Evolutionary conservation across 2,329 filamentous ascomycete species (phyloP), one percentile per base, ranked within the genome.

Genomic region (Lachnellula occidentalis): DNA sequence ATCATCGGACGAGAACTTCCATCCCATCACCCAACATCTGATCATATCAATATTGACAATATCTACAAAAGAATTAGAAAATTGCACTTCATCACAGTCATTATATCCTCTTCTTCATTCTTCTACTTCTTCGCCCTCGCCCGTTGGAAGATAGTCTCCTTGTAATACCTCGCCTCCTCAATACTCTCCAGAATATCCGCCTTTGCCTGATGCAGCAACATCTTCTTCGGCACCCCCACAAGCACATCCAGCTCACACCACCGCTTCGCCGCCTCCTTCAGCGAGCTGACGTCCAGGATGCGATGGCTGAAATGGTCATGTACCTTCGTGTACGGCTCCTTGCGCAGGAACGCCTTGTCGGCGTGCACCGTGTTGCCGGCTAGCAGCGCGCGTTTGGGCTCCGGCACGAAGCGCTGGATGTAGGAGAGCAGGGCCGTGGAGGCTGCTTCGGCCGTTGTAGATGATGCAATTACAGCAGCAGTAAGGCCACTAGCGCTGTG

Each of bases 141-240:
- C 34, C 39, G 45, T 42, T 61, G 63, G 69, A 95, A 95, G 53
- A 95, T 80, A 17, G 74, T 75, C 56, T 86, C 76, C 65, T 82
- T 83, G 71, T 96, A 97, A 69, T 88, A 96, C 65, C 76, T 83
- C 52, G 92, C 92, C 75, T 99, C 94, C 53, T 81, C 86, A 59
- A 99, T 96, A 72, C 92, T 97, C 75, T 99, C 94, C 57, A 96
- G 71, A 55, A 99, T 96, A 71, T 99, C 94, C 53, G 90, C 84
- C 64, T 81, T 84, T 0, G 94, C 94, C 71, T 92, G 83, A 74
- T 99, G 94, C 50, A 85, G 74, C 37, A 81, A 83, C 68, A 80
- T 81, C 76, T 97, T 97, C 58, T 67, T 71, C 12, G 92, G 92
- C 27, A 81, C 83, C 45, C 76, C 75, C 53, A 75, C 74, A 58